These are phyloP conservation scores for Trichosporon ovoides DNA, from an alignment of 1,284 basidiomycete species.

Conservation along the genomic window DNA sequence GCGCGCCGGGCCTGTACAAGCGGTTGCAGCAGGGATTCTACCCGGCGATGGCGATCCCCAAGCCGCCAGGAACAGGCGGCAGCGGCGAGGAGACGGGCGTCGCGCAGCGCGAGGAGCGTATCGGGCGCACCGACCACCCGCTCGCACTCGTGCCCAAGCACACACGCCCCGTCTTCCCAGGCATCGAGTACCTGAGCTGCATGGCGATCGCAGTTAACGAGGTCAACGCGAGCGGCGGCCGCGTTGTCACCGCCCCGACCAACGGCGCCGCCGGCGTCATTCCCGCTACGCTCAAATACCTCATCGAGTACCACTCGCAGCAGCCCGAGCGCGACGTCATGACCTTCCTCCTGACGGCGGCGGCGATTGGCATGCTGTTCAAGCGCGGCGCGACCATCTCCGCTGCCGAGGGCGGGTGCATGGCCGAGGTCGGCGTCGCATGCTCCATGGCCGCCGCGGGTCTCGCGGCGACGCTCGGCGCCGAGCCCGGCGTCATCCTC, in stretches of 20 bases:
- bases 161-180: constrained; percentile 60
- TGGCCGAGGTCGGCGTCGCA: constrained; percentile 51
- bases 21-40: constrained; percentile 67
- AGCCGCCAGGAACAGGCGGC: neutral
- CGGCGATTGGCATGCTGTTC: constrained; percentile 92
- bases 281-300: constrained; percentile 61
- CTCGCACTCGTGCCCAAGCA: constrained; percentile 75
- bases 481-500: constrained; percentile 53
- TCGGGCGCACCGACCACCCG: constrained; percentile 59
- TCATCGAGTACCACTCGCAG: constrained; percentile 36
- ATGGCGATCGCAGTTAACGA: constrained; percentile 80
- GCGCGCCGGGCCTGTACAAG: constrained; percentile 78
- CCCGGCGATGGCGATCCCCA: constrained; percentile 31
- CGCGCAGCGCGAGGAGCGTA: constrained; percentile 14
- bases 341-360: constrained; percentile 78
- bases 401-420: constrained; percentile 78
- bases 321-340: constrained; percentile 46
- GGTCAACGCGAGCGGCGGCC: constrained; percentile 84
- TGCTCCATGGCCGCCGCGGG: constrained; percentile 61
- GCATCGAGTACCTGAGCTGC: constrained; percentile 87
- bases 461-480: constrained; percentile 88
- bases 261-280: constrained; percentile 68
- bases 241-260: constrained; percentile 84
- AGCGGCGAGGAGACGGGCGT: neutral
- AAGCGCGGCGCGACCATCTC: constrained; percentile 94